Evolutionary conservation across 2,329 filamentous ascomycete genomes (phyloP).

Genomic region (Berkeleyomyces basicola): DNA sequence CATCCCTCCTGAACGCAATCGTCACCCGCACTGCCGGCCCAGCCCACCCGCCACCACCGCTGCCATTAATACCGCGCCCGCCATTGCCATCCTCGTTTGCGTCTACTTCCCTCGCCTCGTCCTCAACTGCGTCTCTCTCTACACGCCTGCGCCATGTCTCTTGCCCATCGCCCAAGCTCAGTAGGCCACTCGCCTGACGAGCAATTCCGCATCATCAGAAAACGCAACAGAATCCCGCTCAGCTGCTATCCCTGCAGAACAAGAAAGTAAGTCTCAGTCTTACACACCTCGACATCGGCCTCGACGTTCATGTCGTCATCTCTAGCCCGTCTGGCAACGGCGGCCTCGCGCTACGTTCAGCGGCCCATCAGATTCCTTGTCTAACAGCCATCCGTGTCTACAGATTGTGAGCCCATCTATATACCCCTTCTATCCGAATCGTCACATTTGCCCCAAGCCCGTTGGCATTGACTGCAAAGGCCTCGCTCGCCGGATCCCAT

Average conservation of each 20-base stretch:
- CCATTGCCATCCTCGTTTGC: too few relatives aligned
- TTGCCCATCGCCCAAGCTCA: constrained; percentile 61
- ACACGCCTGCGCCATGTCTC: constrained; percentile 39
- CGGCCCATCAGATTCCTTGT: too few relatives aligned
- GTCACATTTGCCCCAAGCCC: too few relatives aligned
- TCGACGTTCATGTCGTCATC: too few relatives aligned
- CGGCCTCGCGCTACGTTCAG: too few relatives aligned
- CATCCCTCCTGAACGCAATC: neutral
- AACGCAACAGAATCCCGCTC: constrained; percentile 78
- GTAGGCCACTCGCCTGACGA: constrained; percentile 67
- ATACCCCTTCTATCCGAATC: too few relatives aligned
- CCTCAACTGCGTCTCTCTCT: neutral
- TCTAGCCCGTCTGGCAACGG: too few relatives aligned
- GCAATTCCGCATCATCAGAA: constrained; percentile 74
- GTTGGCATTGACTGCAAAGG: too few relatives aligned
- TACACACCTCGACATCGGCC: constrained; percentile 3
- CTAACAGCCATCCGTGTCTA: too few relatives aligned
- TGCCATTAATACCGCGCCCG: neutral
- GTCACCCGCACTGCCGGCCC: neutral
- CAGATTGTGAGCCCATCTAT: too few relatives aligned
- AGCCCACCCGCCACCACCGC: neutral
- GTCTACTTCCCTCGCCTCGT: neutral
- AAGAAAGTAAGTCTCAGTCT: constrained; percentile 51
- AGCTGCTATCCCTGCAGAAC: constrained; percentile 85
- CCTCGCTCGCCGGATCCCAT: too few relatives aligned